Conservation (phyloP, 768 basidiomycete species). For the Tubosaeta sp. region DNA sequence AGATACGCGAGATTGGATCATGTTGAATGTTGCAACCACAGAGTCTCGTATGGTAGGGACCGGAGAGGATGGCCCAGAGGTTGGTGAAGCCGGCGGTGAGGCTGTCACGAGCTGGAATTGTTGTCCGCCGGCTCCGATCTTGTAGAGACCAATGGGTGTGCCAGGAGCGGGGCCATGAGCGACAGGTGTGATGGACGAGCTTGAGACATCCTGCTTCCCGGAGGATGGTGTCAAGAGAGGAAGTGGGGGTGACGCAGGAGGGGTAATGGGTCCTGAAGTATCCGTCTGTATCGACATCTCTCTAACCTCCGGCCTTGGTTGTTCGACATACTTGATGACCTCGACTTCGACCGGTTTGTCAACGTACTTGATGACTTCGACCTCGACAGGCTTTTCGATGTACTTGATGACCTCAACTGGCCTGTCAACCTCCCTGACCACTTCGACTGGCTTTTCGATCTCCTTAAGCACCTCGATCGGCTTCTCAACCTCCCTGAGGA, state of each 20-base stretch:
- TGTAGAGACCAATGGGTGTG: conserved; percentile 44
- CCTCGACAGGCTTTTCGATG: conserved; percentile 22
- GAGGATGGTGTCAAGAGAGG: conserved; percentile 23
- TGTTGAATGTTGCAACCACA: conserved; percentile 39
- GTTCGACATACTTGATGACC: conserved; percentile 23
- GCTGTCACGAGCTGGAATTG: conserved; percentile 64
- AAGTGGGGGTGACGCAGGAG: conserved; percentile 29
- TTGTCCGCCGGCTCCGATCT: conserved; percentile 49
- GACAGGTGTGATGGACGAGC: conserved; percentile 31
- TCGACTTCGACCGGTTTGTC: conserved; percentile 33
- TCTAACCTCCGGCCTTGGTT: conserved; percentile 59
- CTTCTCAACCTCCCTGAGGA: conserved; percentile 21
- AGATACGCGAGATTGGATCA: conserved; percentile 46
- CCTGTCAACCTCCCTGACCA: conserved; percentile 26
- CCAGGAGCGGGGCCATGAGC: conserved; percentile 30
- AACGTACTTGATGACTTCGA: conserved; percentile 28
- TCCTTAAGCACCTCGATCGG: conserved; percentile 24
- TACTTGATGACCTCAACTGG: conserved; percentile 35
- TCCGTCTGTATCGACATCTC: conserved; percentile 84
- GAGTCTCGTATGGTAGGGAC: conserved; percentile 50
- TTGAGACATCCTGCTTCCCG: conserved; percentile 23
- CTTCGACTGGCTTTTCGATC: conserved; percentile 18
- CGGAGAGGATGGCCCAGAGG: conserved; percentile 29
- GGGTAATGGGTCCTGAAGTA: conserved; percentile 33
- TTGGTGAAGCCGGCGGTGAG: conserved; percentile 33